phyloP scores from a whole-genome alignment of 305 asterid genomes.

The Caryopteris hybrid region DNA sequence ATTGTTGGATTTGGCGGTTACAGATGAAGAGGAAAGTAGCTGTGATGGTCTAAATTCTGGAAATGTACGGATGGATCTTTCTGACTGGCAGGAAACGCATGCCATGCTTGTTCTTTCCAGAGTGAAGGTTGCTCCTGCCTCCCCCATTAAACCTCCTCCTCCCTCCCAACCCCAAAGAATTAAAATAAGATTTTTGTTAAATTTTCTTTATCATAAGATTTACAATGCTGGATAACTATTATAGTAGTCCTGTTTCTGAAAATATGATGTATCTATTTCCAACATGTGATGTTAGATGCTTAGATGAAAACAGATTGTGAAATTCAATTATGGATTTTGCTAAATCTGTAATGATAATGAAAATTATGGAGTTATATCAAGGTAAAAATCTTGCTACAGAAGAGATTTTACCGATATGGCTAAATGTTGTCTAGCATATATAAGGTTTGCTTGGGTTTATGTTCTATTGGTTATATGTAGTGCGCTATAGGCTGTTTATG shows the following conservation, averaged over 20 bases:
- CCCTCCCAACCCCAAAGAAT: too few relatives aligned
- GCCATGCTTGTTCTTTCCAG: slow-evolving; percentile 74
- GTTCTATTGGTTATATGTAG: neutral
- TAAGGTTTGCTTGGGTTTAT: neutral
- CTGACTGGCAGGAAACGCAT: slow-evolving; percentile 87
- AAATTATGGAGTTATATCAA: neutral
- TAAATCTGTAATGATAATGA: neutral
- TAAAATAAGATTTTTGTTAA: neutral
- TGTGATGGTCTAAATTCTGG: slow-evolving; percentile 31
- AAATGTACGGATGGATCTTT: slow-evolving; percentile 56
- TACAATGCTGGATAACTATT: neutral
- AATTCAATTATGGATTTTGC: neutral
- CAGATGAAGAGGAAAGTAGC: slow-evolving; percentile 47
- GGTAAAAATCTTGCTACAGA: neutral
- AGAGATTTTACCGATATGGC: neutral
- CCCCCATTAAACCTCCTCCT: too few relatives aligned
- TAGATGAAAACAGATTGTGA: neutral
- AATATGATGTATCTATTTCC: neutral
- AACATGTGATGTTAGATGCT: neutral
- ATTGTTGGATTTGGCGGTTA: slow-evolving; percentile 11
- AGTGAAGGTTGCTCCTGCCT: slow-evolving; percentile 50
- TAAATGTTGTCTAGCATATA: neutral
- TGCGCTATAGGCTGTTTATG: neutral
- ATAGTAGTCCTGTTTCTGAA: neutral
- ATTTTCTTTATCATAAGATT: neutral